These are phyloP conservation scores for Candida silvatica DNA, from an alignment of 805 yeast species.

Conservation along the genomic window DNA sequence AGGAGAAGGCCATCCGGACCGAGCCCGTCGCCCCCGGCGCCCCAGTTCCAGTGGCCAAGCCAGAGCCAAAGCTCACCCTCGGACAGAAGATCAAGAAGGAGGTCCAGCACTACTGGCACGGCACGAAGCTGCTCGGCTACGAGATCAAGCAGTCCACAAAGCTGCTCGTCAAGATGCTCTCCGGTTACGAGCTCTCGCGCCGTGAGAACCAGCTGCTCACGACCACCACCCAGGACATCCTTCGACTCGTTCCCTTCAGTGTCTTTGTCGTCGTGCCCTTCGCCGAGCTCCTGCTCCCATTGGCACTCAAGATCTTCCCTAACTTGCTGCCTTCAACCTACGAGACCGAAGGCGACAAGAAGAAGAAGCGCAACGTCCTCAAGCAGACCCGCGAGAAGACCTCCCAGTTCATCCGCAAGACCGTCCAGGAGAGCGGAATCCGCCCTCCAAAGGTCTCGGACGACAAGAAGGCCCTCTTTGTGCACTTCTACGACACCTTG, in stretches of 20 bases:
- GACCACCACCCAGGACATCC: constrained; percentile 79
- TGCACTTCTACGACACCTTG: constrained; percentile 63
- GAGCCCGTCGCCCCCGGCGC: neutral
- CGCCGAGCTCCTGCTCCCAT: constrained; percentile 86
- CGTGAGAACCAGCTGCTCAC: constrained; percentile 84
- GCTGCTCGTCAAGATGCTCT: constrained; percentile 66
- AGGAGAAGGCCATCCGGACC: neutral
- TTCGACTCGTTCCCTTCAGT: constrained; percentile 83
- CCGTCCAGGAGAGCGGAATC: constrained; percentile 53
- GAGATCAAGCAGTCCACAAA: constrained; percentile 82
- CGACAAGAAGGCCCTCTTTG: constrained; percentile 68
- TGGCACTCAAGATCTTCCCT: constrained; percentile 86
- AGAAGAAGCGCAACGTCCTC: constrained; percentile 42
- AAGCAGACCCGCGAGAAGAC: constrained; percentile 56
- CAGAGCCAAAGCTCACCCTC: constrained; percentile 30
- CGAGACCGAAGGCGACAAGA: constrained; percentile 54
- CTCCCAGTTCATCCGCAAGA: constrained; percentile 51
- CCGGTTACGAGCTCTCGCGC: constrained; percentile 87
- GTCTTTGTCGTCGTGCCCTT: constrained; percentile 86
- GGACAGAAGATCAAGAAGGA: constrained; percentile 88
- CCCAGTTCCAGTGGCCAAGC: constrained; percentile 1
- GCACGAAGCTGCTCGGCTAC: constrained; percentile 85
- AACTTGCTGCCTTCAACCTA: constrained; percentile 90
- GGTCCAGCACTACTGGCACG: constrained; percentile 86
- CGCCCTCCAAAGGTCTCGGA: constrained; percentile 58